phyloP scores from a whole-genome alignment of 2,329 filamentous ascomycete genomes.

The Uncinocarpus reesii region DNA sequence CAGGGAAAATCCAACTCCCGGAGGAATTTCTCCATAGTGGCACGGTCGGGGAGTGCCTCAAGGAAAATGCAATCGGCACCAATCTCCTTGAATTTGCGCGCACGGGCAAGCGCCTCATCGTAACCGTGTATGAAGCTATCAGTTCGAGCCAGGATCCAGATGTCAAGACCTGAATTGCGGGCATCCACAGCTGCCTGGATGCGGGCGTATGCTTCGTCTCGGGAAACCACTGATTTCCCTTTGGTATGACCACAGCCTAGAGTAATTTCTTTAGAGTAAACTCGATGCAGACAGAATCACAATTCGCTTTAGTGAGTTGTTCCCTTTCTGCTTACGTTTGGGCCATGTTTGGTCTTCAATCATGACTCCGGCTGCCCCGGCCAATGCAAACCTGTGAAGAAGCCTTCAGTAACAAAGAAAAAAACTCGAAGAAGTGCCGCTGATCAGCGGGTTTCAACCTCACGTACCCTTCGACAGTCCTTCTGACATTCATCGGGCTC shows the following conservation, averaged over 20 bases:
- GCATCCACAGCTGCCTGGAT: constrained; percentile 41
- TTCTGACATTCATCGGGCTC: constrained; percentile 39
- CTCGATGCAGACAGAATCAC: background rate
- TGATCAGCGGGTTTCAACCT: background rate
- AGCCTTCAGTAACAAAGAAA: no score
- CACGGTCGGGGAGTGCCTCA: constrained; percentile 38
- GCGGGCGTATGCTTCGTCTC: constrained; percentile 39
- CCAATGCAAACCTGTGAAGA: constrained; percentile 25
- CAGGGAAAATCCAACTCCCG: constrained; percentile 32
- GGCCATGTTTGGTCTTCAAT: constrained; percentile 44
- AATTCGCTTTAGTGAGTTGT: background rate
- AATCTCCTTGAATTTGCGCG: constrained; percentile 35
- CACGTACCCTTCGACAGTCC: constrained; percentile 37
- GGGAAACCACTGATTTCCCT: constrained; percentile 39
- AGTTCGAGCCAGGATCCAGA: constrained; percentile 39
- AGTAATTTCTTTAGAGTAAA: background rate
- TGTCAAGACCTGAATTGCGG: constrained; percentile 37
- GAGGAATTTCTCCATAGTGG: constrained; percentile 33
- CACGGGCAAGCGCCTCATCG: constrained; percentile 38
- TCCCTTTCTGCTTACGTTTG: constrained; percentile 30
- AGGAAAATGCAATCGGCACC: constrained; percentile 40
- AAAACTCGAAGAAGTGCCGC: background rate
- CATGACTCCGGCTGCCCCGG: constrained; percentile 33
- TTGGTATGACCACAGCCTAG: constrained; percentile 40
- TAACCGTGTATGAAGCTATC: constrained; percentile 37